Evolutionary conservation across 495 filamentous ascomycete species (phyloP).

Genomic region (Aspergillus coremiiformis): DNA sequence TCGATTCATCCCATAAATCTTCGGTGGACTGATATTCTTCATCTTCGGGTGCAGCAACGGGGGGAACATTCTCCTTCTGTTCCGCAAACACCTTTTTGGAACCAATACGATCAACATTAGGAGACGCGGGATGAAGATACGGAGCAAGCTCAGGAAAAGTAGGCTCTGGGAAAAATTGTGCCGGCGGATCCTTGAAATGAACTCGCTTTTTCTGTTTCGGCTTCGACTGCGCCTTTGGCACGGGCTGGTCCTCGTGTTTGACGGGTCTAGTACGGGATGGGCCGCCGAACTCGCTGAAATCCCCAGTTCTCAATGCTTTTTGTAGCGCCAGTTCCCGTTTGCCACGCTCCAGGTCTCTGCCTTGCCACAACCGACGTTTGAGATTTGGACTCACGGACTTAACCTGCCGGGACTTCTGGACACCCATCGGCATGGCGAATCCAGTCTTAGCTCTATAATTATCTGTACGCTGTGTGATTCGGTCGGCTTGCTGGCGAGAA

Average conservation of each 20-base stretch:
- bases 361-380: not conserved
- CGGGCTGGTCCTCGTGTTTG: no score
- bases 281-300: not conserved
- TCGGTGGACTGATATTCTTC: slow-evolving; percentile 13
- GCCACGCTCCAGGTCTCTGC: slow-evolving; percentile 1
- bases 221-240: not conserved
- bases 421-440: not conserved
- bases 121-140: not conserved
- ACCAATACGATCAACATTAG: not conserved
- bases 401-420: slow-evolving; percentile 1
- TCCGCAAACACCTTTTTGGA: not conserved
- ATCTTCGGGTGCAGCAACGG: not conserved
- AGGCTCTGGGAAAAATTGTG: not conserved
- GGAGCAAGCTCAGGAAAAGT: slow-evolving; percentile 1
- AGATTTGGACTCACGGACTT: slow-evolving; percentile 5
- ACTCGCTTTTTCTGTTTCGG: slow-evolving; percentile 1
- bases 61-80: not conserved
- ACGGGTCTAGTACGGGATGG: no score
- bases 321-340: not conserved
- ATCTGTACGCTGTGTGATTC: not conserved
- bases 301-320: not conserved
- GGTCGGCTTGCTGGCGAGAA: not conserved
- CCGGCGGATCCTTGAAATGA: not conserved
- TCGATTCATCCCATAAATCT: slow-evolving; percentile 21
- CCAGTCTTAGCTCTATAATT: not conserved